Conservation (phyloP, 495 filamentous ascomycete genomes). For the Penicillium longicatenatum region DNA sequence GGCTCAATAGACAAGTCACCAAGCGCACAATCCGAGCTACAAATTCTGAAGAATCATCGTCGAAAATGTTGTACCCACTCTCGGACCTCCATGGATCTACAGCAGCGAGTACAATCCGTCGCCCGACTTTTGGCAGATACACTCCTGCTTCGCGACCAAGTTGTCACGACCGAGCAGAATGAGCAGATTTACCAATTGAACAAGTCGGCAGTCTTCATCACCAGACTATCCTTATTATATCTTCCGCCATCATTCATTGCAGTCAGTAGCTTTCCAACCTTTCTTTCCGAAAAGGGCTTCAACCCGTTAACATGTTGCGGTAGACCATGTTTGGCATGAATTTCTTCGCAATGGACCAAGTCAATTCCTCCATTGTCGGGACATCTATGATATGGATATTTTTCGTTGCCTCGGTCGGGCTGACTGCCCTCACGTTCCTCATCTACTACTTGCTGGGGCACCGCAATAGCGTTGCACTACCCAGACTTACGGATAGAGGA, state of each 20-base stretch:
- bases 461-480: not conserved
- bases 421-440: slow-evolving; percentile 30
- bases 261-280: slow-evolving; percentile 28
- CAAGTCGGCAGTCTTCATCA: slow-evolving; percentile 44
- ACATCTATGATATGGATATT: slow-evolving; percentile 42
- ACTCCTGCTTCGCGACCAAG: slow-evolving; percentile 38
- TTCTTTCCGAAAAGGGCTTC: not conserved
- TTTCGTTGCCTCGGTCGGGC: slow-evolving; percentile 23
- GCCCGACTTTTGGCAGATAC: slow-evolving; percentile 39
- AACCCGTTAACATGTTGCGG: not conserved
- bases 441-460: slow-evolving; percentile 12
- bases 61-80: slow-evolving; percentile 23
- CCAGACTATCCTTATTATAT: slow-evolving; percentile 45
- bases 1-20: not conserved
- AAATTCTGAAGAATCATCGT: slow-evolving; percentile 3
- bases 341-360: slow-evolving; percentile 35
- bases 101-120: slow-evolving; percentile 33
- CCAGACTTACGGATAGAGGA: not conserved
- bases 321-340: slow-evolving; percentile 44
- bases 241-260: slow-evolving; percentile 47
- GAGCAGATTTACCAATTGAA: slow-evolving; percentile 43
- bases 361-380: slow-evolving; percentile 25
- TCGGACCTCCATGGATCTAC: slow-evolving; percentile 32
- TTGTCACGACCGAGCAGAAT: slow-evolving; percentile 37
- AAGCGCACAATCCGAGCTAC: not conserved